These are phyloP conservation scores for Neonectria ditissima DNA, from an alignment of 2,329 filamentous ascomycete genomes.

Conservation along the genomic window DNA sequence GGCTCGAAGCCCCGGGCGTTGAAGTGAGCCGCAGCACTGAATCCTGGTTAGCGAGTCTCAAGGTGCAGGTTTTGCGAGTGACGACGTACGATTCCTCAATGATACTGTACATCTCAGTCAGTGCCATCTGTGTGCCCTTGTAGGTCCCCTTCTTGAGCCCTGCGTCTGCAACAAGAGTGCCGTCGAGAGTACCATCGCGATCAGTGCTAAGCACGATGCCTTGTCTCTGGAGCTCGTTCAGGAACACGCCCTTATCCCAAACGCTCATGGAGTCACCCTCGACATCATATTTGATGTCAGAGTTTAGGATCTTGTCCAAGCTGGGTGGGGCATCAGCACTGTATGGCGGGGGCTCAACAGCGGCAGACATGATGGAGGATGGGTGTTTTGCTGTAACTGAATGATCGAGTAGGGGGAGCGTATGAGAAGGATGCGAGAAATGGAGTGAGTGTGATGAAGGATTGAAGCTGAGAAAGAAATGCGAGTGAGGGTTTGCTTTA, in stretches of 20 bases:
- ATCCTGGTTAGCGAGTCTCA: not conserved
- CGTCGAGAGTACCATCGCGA: not conserved
- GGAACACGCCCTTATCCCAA: constrained; percentile 33
- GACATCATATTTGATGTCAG: not conserved
- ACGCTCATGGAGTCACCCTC: not conserved
- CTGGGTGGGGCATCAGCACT: not conserved
- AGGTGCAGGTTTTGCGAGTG: rapidly evolving
- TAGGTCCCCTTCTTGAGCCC: constrained; percentile 28
- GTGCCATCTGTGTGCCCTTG: constrained; percentile 21
- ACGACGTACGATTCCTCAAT: constrained; percentile 25
- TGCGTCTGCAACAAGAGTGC: constrained; percentile 1
- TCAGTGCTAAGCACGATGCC: constrained; percentile 23
- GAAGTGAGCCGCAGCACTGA: constrained; percentile 23
- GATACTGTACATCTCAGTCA: constrained; percentile 31
- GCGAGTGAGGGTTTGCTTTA: not conserved
- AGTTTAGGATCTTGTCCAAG: not conserved
- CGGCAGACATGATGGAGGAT: not conserved
- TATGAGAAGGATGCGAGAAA: not conserved
- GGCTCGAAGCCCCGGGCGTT: constrained; percentile 16
- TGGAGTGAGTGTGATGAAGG: not conserved
- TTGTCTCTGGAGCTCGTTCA: constrained; percentile 31
- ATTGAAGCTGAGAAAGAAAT: not conserved
- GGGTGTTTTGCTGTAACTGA: too few relatives aligned
- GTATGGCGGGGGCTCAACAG: not conserved
- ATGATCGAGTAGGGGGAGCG: not conserved